These are phyloP conservation scores for Cladosporium sp. DNA, from an alignment of 2,329 filamentous ascomycete species.

Conservation along the genomic window DNA sequence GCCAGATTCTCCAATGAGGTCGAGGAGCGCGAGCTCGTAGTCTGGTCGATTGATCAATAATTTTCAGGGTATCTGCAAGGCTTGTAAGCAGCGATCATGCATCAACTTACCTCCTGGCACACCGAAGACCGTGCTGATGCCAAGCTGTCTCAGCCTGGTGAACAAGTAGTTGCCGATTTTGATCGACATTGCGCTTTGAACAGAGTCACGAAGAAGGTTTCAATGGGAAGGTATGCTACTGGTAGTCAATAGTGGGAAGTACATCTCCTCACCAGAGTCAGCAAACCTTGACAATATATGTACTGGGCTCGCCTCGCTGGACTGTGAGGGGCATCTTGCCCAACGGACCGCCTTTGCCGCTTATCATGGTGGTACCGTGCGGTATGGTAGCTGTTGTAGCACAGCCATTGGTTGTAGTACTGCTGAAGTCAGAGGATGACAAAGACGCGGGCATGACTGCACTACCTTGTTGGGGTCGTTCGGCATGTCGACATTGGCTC, in stretches of 20 bases:
- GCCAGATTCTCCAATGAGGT: constrained; percentile 32
- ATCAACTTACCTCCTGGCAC: constrained; percentile 35
- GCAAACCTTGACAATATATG: no score
- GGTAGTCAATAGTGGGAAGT: no score
- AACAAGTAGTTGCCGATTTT: constrained; percentile 36
- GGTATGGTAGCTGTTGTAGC: neutral
- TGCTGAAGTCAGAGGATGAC: neutral
- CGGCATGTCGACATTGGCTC: no score
- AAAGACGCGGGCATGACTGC: neutral
- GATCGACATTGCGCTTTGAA: constrained; percentile 13
- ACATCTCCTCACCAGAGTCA: no score
- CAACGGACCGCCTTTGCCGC: no score
- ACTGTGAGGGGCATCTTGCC: no score
- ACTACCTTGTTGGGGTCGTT: neutral
- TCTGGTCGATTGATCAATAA: constrained; percentile 24
- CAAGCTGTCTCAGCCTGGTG: constrained; percentile 39
- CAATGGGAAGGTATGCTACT: neutral
- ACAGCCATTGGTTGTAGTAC: neutral
- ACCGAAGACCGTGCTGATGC: constrained; percentile 44
- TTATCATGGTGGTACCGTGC: neutral
- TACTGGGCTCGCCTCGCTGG: no score
- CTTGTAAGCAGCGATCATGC: no score
- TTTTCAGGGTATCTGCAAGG: no score
- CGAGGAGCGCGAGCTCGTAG: constrained; percentile 33
- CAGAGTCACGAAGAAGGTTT: neutral